Evolutionary conservation across 164 flowering plant genomes (phyloP).

Genomic region (Buxus sempervirens): DNA sequence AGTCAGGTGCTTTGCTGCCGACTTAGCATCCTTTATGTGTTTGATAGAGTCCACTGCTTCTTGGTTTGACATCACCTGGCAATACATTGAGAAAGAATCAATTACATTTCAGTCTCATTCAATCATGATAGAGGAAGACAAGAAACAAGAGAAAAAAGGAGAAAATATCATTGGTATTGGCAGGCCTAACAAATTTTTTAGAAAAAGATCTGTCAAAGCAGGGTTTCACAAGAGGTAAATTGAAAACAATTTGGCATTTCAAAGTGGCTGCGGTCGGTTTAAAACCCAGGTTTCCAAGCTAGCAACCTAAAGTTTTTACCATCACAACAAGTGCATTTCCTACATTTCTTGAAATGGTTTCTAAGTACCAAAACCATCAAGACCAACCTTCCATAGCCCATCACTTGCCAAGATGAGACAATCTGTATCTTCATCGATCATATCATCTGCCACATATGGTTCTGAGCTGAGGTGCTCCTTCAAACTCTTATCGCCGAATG

Average conservation of each 20-base stretch:
- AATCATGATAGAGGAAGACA: no score
- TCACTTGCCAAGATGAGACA: slow-evolving; percentile 64
- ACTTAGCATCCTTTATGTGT: slow-evolving; percentile 39
- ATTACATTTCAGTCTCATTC: neutral
- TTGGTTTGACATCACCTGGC: slow-evolving; percentile 61
- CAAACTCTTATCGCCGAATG: slow-evolving; percentile 84
- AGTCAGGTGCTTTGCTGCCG: slow-evolving; percentile 53
- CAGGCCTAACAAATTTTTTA: neutral
- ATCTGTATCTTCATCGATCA: slow-evolving; percentile 39
- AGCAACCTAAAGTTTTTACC: no score
- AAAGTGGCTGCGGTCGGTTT: no score
- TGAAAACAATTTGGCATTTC: no score
- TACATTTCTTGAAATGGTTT: no score
- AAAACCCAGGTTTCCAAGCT: no score
- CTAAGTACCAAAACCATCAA: no score
- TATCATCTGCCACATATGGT: slow-evolving; percentile 39
- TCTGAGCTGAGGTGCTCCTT: slow-evolving; percentile 71
- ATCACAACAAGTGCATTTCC: no score
- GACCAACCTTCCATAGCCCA: slow-evolving; percentile 66
- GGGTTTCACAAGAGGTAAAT: no score
- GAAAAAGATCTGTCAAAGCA: no score
- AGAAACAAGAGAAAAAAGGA: neutral
- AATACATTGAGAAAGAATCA: neutral
- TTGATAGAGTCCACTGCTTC: slow-evolving; percentile 57
- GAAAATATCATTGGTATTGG: no score